Base-by-base conservation (phyloP, 108 stramenopile genomes). In the Discostella stelligeroides region DNA sequence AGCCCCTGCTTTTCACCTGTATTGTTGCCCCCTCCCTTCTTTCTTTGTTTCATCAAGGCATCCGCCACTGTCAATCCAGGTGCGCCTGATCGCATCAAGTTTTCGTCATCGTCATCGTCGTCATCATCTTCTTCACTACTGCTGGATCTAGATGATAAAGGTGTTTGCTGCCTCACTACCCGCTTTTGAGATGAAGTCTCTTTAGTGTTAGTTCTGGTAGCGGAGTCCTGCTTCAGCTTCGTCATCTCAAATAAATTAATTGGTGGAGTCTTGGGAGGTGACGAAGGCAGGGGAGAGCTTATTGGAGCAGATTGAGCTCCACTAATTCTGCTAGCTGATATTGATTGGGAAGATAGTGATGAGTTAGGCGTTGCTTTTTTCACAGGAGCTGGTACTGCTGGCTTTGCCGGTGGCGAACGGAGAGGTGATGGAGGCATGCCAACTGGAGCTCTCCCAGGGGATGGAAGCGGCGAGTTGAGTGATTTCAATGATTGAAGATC, bases 61-160 rank as follows among this genome's bases (percentile, higher is more conserved):
- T 86, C 86, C 14, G 68, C 81, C 4, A 86, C 79, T 11, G 80
- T 78, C 81, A 86, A 43, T 42, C 79, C 79, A 48, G 78, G 63
- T 50, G 68, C 82, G 28, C 74, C 65, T 10, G 57, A 64, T 11
- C 73, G 60, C 55, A 84, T 82, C 20, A 86, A 70, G 41, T 75
- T 74, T 20, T 83, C 85, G 13, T 86, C 85, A 25, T 86, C 85
- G 14, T 84, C 81, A 4, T 79, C 82, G 9, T 77, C 82, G 56
- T 67, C 68, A 34, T 71, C 66, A 46, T 66, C 60, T 61, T 45
- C 30, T 39, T 57, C 42, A 28, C 57, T n/a, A 45, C 30, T 41
- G 20, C n/a, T n/a, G n/a, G n/a, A n/a, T 34, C 34, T 34, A 34
- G 34, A 34, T 34, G 34, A 76, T 56, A 66, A 24, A 3, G 68